Percentiles rank a stretch among this genome's conserved stretches.
These are phyloP conservation scores for Starmera pachycereana DNA, from an alignment of 805 yeast species.

Conservation along the genomic window DNA sequence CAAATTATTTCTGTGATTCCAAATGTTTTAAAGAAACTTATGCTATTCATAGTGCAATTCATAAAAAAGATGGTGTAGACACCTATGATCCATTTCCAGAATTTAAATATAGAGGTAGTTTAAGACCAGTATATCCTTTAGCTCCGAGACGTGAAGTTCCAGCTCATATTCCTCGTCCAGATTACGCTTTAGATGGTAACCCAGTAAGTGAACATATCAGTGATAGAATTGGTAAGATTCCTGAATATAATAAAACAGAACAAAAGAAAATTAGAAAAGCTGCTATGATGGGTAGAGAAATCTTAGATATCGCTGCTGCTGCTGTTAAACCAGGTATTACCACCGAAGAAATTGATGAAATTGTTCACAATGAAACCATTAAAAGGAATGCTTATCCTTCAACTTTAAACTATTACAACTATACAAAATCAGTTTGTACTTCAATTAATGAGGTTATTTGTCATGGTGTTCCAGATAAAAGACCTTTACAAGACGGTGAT, in stretches of 20 bases:
- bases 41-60: conserved; percentile 66
- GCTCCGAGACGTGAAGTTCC: conserved; percentile 66
- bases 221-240: conserved; percentile 59
- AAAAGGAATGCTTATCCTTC: conserved; percentile 90
- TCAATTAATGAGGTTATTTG: conserved; percentile 93
- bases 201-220: conserved; percentile 71
- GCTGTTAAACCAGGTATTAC: conserved; percentile 81
- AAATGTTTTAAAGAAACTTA: conserved; percentile 69
- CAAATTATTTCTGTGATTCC: conserved; percentile 70
- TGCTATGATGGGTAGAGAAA: conserved; percentile 72
- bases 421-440: conserved; percentile 87
- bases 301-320: conserved; percentile 82
- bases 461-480: conserved; percentile 94
- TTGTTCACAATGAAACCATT: conserved; percentile 81
- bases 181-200: conserved; percentile 71
- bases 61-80: conserved; percentile 48
- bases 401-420: conserved; percentile 88
- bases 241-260: conserved; percentile 53
- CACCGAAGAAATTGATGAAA: conserved; percentile 81
- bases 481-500: conserved; percentile 85
- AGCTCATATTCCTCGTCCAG: conserved; percentile 62
- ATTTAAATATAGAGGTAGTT: conserved; percentile 59
- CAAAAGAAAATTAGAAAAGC: conserved; percentile 67
- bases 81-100: conserved; percentile 82
- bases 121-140: conserved; percentile 77